These are phyloP conservation scores for Pilasporangium apinafurcum DNA, from an alignment of 352 stramenopile species.

Conservation along the genomic window DNA sequence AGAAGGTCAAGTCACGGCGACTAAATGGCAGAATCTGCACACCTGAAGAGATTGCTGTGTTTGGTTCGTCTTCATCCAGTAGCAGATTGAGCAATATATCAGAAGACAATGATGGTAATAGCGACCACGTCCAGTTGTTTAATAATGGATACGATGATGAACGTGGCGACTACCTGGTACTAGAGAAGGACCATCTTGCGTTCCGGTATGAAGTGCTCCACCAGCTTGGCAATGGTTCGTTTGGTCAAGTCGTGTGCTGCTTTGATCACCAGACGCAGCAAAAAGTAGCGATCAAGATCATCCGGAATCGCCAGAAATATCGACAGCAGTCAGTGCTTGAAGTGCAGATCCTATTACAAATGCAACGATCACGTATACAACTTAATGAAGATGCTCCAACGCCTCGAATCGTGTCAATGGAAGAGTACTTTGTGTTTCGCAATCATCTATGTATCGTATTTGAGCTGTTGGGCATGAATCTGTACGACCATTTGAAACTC, in stretches of 20 bases:
- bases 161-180: slow-evolving; percentile 95
- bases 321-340: slow-evolving; percentile 94
- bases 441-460: slow-evolving; percentile 96
- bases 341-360: slow-evolving; percentile 89
- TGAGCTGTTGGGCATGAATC: slow-evolving; percentile 92
- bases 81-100: slow-evolving; percentile 4
- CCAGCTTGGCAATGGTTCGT: slow-evolving; percentile 95
- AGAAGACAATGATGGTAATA: neutral
- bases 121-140: slow-evolving; percentile 25
- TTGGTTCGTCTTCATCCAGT: too few species aligned
- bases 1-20: slow-evolving; percentile 22
- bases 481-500: slow-evolving; percentile 96
- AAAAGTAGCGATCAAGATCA: slow-evolving; percentile 97
- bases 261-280: slow-evolving; percentile 74
- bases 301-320: slow-evolving; percentile 96
- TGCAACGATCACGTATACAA: too few species aligned
- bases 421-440: slow-evolving; percentile 92
- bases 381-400: too few species aligned
- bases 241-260: slow-evolving; percentile 97
- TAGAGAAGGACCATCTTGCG: slow-evolving; percentile 90
- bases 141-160: slow-evolving; percentile 96
- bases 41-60: too few species aligned
- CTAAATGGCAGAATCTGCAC: slow-evolving; percentile 24
- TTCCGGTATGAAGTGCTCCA: slow-evolving; percentile 94
- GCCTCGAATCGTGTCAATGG: slow-evolving; percentile 83